Percentiles rank a stretch among this genome's conserved stretches.
Evolutionary conservation across 805 yeast genomes (phyloP).

Genomic region (Metschnikowia colocasiae): DNA sequence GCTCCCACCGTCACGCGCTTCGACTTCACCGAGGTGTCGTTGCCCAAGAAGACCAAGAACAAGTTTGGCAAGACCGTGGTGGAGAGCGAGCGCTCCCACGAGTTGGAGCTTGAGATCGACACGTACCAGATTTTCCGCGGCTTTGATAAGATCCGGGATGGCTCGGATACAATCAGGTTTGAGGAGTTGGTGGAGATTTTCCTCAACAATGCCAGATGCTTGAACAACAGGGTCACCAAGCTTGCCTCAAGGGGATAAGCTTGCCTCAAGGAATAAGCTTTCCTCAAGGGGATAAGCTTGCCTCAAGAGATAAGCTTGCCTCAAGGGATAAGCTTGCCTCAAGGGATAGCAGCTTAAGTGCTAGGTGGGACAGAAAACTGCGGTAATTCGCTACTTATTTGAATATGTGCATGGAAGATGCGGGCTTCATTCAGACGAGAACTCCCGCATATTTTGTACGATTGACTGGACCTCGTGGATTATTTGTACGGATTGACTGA

Average conservation of each 20-base stretch:
- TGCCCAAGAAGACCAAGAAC: slow-evolving; percentile 32
- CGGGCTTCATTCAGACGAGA: no score
- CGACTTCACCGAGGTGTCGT: slow-evolving; percentile 62
- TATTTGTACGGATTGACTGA: no score
- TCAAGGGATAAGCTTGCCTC: slow-evolving; percentile 2
- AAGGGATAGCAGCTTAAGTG: no score
- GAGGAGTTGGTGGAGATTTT: slow-evolving; percentile 57
- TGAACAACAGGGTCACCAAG: slow-evolving; percentile 42
- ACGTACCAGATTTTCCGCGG: slow-evolving; percentile 38
- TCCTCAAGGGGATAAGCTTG: slow-evolving; percentile 19
- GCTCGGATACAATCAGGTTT: slow-evolving; percentile 50
- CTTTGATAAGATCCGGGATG: slow-evolving; percentile 38
- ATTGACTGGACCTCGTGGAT: no score
- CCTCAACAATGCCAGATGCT: slow-evolving; percentile 56
- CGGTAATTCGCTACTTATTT: no score
- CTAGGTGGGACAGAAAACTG: no score
- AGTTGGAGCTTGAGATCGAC: slow-evolving; percentile 42
- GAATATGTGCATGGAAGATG: no score
- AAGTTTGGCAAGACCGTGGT: slow-evolving; percentile 35
- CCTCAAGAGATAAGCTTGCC: slow-evolving; percentile 33
- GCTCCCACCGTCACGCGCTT: slow-evolving; percentile 68
- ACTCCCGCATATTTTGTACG: no score
- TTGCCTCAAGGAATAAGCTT: slow-evolving; percentile 22
- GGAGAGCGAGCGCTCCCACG: slow-evolving; percentile 35
- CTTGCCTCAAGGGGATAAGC: slow-evolving; percentile 23